A percentile compares a stretch with the other conserved stretches of the same genome.
Conservation (phyloP, 192 early-diverging fungal species). For the Spinellus fusiger region DNA sequence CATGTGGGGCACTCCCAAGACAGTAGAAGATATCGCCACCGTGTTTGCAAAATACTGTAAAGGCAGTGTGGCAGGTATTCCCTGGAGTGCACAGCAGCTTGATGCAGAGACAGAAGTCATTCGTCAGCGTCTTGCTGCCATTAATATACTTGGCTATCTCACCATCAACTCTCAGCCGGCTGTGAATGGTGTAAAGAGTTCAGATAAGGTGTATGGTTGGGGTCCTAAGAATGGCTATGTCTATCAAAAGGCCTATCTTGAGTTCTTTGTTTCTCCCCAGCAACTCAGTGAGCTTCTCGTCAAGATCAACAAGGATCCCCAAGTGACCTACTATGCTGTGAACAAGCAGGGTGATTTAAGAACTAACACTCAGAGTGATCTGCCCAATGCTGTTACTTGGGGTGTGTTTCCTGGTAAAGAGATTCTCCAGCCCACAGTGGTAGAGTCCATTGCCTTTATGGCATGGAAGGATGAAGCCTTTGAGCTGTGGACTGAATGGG, state of each 20-base stretch:
- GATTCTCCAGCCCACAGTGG: slow-evolving; percentile 92
- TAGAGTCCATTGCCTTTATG: slow-evolving; percentile 87
- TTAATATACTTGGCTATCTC: slow-evolving; percentile 79
- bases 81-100: slow-evolving; percentile 83
- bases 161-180: slow-evolving; percentile 96
- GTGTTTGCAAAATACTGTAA: slow-evolving; percentile 84
- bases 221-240: slow-evolving; percentile 94
- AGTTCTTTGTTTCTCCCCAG: slow-evolving; percentile 81
- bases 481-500: slow-evolving; percentile 91
- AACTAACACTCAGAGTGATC: slow-evolving; percentile 82
- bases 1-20: slow-evolving; percentile 76
- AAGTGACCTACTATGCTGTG: slow-evolving; percentile 89
- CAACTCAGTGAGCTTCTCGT: slow-evolving; percentile 64
- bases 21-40: slow-evolving; percentile 57
- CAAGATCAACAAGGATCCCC: slow-evolving; percentile 57
- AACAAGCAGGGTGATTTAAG: slow-evolving; percentile 82
- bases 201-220: slow-evolving; percentile 83
- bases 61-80: slow-evolving; percentile 73
- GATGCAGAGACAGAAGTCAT: slow-evolving; percentile 72
- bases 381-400: slow-evolving; percentile 96
- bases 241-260: slow-evolving; percentile 98
- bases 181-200: slow-evolving; percentile 78
- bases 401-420: slow-evolving; percentile 97
- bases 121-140: slow-evolving; percentile 53
- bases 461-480: slow-evolving; percentile 99